A percentile compares a stretch with the other conserved stretches of the same genome.
phyloP scores from a whole-genome alignment of 192 early-diverging fungal genomes.

The Funneliformis geosporum region DNA sequence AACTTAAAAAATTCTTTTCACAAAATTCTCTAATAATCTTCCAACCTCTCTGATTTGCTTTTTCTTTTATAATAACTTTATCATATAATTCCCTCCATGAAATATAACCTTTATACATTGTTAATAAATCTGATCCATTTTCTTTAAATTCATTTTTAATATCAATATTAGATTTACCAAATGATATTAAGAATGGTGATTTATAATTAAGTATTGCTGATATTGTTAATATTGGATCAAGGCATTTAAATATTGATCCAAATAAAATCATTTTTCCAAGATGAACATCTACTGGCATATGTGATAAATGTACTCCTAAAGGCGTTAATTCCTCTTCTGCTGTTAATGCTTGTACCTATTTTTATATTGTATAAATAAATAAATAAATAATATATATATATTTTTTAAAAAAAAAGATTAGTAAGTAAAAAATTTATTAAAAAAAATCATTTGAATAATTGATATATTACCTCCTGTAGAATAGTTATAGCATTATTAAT shows the following conservation, averaged over 20 bases:
- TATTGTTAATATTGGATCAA: constrained; percentile 76
- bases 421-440: no score
- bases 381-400: constrained; percentile 7
- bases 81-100: constrained; percentile 48
- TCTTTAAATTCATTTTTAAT: constrained; percentile 42
- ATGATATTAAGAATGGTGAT: constrained; percentile 57
- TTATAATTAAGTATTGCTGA: constrained; percentile 66
- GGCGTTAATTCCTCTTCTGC: constrained; percentile 64
- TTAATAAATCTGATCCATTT: constrained; percentile 52
- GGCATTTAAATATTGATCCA: constrained; percentile 71
- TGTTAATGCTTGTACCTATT: constrained; percentile 45
- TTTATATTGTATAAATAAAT: no score
- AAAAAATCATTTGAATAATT: no score
- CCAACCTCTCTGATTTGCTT: background rate
- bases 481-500: constrained; percentile 62
- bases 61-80: constrained; percentile 32
- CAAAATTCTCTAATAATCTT: constrained; percentile 41
- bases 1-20: constrained; percentile 51
- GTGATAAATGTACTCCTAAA: constrained; percentile 67
- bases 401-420: background rate
- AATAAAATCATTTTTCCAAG: constrained; percentile 84
- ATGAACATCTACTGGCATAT: constrained; percentile 75
- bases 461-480: constrained; percentile 50
- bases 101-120: constrained; percentile 54
- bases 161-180: constrained; percentile 53